phyloP scores from a whole-genome alignment of 2,329 filamentous ascomycete species.

The Apiospora rasikravindrae region DNA sequence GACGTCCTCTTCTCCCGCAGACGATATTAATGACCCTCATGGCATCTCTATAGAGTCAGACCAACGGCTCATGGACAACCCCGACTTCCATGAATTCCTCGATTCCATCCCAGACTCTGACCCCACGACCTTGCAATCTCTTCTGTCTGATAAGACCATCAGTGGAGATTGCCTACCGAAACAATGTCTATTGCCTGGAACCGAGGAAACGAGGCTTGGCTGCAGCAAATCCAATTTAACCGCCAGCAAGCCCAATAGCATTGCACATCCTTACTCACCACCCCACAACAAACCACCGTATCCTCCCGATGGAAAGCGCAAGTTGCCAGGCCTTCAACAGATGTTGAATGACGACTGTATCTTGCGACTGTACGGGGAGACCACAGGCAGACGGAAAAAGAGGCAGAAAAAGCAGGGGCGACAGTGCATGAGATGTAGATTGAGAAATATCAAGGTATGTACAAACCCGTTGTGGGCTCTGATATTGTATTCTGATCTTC shows the following conservation, averaged over 20 bases:
- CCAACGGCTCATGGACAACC: no score
- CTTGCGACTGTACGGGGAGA: background rate
- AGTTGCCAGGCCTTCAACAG: background rate
- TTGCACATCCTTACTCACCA: no score
- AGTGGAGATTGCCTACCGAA: no score
- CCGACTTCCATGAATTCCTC: background rate
- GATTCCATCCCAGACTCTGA: background rate
- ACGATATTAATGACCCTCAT: no score
- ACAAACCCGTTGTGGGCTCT: no score
- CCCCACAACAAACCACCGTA: rapidly evolving
- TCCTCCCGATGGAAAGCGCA: background rate
- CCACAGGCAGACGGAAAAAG: background rate
- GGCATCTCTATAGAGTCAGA: no score
- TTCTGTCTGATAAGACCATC: background rate
- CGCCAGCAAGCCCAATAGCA: no score
- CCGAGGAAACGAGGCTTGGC: no score
- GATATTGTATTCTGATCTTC: background rate
- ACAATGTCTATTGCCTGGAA: no score
- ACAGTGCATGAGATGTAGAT: background rate
- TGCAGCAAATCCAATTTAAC: no score
- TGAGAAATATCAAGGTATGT: background rate
- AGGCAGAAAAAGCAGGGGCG: background rate
- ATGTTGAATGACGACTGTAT: background rate
- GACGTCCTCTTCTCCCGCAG: no score
- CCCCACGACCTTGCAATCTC: background rate